Base-by-base conservation (phyloP, 2,329 filamentous ascomycete genomes). In the Amylocarpus encephaloides region DNA sequence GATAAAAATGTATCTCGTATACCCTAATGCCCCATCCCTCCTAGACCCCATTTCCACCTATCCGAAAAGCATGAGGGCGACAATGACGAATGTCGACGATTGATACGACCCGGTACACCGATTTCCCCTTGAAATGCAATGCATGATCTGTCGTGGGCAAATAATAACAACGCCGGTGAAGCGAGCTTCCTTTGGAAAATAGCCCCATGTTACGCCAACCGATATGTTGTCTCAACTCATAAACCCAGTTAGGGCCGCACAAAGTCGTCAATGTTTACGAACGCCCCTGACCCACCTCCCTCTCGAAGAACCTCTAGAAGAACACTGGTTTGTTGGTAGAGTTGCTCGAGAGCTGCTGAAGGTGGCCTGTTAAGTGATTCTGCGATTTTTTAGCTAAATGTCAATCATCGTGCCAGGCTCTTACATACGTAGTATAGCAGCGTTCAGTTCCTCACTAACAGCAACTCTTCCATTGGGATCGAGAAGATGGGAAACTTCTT, bases 361-460 rank as follows among this genome's bases (percentile, higher is more conserved):
- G 88, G 90, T 0, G 89, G 92, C 70, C 95, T 94, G 44, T 93
- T 93, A 2, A 96, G 76, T 0, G 88, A 94, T 38, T 89, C 92
- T 96, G 61, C 46, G 16, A 7, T 32, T 2, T n/a, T 22, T 10
- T 26, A 22, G 40, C 12, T 13, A 11, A 19, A 7, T 33, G 5
- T 34, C 11, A 18, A 34, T 4, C 7, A 42, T 36, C 18, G 42
- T 19, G 51, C 4, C 22, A 4, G 22, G 11, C 11, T 39, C 46
- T 43, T 51, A 53, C 59, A 49, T 48, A 76, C 83, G 72, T 73
- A 98, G 69, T 61, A 98, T 95, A 42, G 89, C 91, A 53, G 88
- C 88, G 68, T 97, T 97, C 50, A 98, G 74, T 67, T 95, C 91
- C 71, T 98, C 93, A 7, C 91, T 91, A 36, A 97, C 88, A 15